These are phyloP conservation scores for Gossypium davidsonii DNA, from an alignment of 441 rosid species.

Conservation along the genomic window DNA sequence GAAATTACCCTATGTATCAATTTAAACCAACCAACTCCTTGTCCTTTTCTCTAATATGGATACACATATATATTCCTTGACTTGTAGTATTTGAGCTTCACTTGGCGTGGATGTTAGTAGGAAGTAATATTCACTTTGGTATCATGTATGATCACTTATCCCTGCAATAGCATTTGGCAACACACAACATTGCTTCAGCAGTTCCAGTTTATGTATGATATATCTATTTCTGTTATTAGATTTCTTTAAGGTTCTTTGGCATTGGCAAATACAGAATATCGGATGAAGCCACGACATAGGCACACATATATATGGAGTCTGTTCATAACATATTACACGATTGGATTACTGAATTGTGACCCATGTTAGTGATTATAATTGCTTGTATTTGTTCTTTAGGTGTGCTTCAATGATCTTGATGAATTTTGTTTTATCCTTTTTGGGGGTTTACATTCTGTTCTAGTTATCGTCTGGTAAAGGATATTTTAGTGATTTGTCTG, in stretches of 20 bases:
- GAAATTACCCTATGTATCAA: background rate
- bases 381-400: background rate
- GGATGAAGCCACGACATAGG: background rate
- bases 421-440: background rate
- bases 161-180: background rate
- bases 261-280: background rate
- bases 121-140: background rate
- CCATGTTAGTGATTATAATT: background rate
- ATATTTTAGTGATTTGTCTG: constrained; percentile 15
- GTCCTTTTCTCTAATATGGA: background rate
- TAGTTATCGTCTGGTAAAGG: constrained; percentile 5
- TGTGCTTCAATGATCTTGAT: background rate
- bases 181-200: background rate
- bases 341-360: background rate
- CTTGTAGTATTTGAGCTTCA: background rate
- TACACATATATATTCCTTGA: background rate
- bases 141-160: background rate
- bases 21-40: background rate
- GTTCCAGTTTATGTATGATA: background rate
- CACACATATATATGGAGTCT: background rate
- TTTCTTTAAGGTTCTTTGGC: constrained; percentile 1
- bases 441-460: background rate
- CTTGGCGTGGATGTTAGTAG: background rate
- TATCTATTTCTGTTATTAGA: background rate
- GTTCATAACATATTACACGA: background rate